Evolutionary conservation across 768 basidiomycete species (phyloP).

Genomic region (Rhodotorula babjevae): DNA sequence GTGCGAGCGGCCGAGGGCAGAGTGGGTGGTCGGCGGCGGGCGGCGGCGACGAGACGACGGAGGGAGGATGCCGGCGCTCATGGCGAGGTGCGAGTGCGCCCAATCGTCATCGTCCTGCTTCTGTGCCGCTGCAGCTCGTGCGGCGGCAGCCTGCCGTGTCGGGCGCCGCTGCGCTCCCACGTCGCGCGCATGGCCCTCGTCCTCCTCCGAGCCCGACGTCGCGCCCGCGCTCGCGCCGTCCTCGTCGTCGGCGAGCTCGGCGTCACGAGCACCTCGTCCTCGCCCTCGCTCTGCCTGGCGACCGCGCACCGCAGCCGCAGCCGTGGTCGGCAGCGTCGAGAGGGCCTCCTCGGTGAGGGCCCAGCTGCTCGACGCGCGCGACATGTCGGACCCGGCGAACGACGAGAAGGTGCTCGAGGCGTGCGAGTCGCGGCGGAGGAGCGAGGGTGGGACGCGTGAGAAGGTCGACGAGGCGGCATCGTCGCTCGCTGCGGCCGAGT

Average conservation of each 20-base stretch:
- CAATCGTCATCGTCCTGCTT: background rate
- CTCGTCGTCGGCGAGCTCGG: background rate
- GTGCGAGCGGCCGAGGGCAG: background rate
- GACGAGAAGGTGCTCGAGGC: background rate
- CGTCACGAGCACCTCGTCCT: no score
- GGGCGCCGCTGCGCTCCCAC: background rate
- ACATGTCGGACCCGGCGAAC: background rate
- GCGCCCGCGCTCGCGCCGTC: background rate
- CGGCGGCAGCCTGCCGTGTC: background rate
- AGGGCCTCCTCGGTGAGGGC: slow-evolving; percentile 1
- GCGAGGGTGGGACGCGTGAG: background rate
- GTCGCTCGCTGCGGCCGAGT: background rate
- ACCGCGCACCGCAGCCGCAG: background rate
- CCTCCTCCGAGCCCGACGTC: background rate
- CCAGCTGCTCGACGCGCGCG: background rate
- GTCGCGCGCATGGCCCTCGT: background rate
- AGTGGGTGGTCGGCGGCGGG: background rate
- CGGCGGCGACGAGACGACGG: background rate
- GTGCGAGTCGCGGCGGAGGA: background rate
- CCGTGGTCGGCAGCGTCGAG: background rate
- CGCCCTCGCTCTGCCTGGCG: background rate
- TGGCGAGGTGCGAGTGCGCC: background rate
- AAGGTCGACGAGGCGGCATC: background rate
- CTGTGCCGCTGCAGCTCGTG: background rate
- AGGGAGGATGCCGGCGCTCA: background rate